Evolutionary conservation across 805 yeast species (phyloP).

Genomic region (Starmera caribaea): DNA sequence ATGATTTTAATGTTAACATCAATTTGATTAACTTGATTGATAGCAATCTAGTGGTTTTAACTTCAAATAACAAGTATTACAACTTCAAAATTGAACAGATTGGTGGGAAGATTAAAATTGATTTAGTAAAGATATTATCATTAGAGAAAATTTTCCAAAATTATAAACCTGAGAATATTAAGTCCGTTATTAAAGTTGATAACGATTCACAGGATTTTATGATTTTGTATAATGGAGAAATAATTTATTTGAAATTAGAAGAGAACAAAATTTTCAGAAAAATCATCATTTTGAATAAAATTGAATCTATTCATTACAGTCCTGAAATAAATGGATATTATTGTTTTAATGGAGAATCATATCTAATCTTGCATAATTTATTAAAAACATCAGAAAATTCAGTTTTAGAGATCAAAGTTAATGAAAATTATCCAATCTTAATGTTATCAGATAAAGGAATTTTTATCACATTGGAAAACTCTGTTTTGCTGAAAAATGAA

Average conservation of each 20-base stretch:
- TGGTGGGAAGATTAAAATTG: constrained; percentile 11
- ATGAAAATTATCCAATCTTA: constrained; percentile 18
- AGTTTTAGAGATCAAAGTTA: constrained; percentile 19
- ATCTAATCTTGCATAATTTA: constrained; percentile 17
- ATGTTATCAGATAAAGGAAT: constrained; percentile 21
- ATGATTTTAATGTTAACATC: constrained; percentile 15
- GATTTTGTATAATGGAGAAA: constrained; percentile 16
- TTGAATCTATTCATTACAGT: constrained; percentile 15
- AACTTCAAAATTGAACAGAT: constrained; percentile 14
- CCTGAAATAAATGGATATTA: constrained; percentile 19
- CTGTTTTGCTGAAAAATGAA: constrained; percentile 17
- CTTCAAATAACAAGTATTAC: constrained; percentile 10
- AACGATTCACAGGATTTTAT: constrained; percentile 12
- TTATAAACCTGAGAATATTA: constrained; percentile 1
- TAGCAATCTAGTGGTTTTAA: constrained; percentile 14
- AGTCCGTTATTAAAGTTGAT: constrained; percentile 8
- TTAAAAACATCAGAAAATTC: constrained; percentile 3
- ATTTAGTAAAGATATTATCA: constrained; percentile 9
- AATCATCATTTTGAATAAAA: constrained; percentile 13
- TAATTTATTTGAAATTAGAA: constrained; percentile 10
- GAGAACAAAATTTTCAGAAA: constrained; percentile 4
- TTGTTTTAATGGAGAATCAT: constrained; percentile 29
- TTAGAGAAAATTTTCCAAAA: constrained; percentile 9
- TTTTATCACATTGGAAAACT: constrained; percentile 33
- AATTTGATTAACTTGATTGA: constrained; percentile 11